These are phyloP conservation scores for Phytophthora ramorum DNA, from an alignment of 352 stramenopile genomes.

Conservation along the genomic window DNA sequence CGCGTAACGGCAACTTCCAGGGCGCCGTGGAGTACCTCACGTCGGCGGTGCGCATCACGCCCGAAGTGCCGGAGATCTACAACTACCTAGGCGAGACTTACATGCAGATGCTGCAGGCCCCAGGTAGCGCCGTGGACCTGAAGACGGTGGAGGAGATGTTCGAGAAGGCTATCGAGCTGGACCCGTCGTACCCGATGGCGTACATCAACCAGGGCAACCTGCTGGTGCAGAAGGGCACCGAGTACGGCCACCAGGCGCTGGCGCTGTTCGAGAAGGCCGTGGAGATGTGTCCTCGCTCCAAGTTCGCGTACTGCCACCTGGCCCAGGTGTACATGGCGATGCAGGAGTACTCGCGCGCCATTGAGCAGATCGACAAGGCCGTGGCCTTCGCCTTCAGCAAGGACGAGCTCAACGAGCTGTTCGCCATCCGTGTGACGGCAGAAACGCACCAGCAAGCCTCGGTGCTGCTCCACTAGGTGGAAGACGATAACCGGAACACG, in stretches of 20 bases:
- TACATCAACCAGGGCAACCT: constrained; percentile 90
- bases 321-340: constrained; percentile 89
- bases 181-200: constrained; percentile 85
- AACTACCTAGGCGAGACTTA: constrained; percentile 90
- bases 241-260: constrained; percentile 76
- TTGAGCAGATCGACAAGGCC: constrained; percentile 84
- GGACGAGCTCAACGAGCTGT: constrained; percentile 82
- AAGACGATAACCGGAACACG: constrained; percentile 13
- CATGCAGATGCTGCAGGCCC: constrained; percentile 82
- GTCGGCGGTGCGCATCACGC: constrained; percentile 67
- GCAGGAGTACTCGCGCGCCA: constrained; percentile 79
- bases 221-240: constrained; percentile 75
- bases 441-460: constrained; percentile 80
- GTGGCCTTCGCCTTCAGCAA: constrained; percentile 76
- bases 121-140: constrained; percentile 56
- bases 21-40: constrained; percentile 74
- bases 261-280: constrained; percentile 81
- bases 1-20: constrained; percentile 76
- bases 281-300: constrained; percentile 79
- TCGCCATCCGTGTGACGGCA: constrained; percentile 79
- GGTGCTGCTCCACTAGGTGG: constrained; percentile 61
- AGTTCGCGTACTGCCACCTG: constrained; percentile 85
- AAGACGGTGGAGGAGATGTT: constrained; percentile 79
- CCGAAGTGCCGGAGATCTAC: constrained; percentile 83
- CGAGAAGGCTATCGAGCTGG: constrained; percentile 79